Evolutionary conservation across 75 land plant genomes (phyloP).

Genomic region (Sequoia sempervirens): DNA sequence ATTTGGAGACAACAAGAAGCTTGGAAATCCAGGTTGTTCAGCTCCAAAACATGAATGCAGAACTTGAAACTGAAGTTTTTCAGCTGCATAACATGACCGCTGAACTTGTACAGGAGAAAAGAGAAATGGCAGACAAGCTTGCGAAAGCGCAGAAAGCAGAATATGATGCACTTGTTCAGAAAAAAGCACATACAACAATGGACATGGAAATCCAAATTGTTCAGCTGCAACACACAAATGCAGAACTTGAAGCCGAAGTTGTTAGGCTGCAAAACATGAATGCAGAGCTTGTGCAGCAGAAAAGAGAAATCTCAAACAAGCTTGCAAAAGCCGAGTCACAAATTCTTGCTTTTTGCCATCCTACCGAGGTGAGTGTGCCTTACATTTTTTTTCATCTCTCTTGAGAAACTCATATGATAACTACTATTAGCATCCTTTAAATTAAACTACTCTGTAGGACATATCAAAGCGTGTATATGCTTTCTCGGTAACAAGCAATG

Average conservation of each 20-base stretch:
- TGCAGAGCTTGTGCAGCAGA: constrained; percentile 73
- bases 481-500: neutral
- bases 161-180: constrained; percentile 19
- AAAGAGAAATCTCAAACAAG: constrained; percentile 53
- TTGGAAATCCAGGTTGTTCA: constrained; percentile 7
- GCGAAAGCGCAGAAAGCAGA: constrained; percentile 31
- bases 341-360: constrained; percentile 31
- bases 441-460: neutral
- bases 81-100: constrained; percentile 36
- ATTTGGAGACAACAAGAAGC: constrained; percentile 8
- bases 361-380: constrained; percentile 41
- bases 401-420: neutral
- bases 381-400: neutral
- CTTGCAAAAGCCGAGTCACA: constrained; percentile 54
- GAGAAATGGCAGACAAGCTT: constrained; percentile 50
- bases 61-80: constrained; percentile 15
- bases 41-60: neutral
- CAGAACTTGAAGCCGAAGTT: constrained; percentile 34
- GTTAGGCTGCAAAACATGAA: constrained; percentile 28
- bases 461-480: neutral
- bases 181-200: constrained; percentile 13
- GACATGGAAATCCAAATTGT: constrained; percentile 15
- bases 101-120: constrained; percentile 75
- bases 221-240: constrained; percentile 31
- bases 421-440: neutral